phyloP scores from a whole-genome alignment of 108 stramenopile genomes.

The Cyclotella sp. region DNA sequence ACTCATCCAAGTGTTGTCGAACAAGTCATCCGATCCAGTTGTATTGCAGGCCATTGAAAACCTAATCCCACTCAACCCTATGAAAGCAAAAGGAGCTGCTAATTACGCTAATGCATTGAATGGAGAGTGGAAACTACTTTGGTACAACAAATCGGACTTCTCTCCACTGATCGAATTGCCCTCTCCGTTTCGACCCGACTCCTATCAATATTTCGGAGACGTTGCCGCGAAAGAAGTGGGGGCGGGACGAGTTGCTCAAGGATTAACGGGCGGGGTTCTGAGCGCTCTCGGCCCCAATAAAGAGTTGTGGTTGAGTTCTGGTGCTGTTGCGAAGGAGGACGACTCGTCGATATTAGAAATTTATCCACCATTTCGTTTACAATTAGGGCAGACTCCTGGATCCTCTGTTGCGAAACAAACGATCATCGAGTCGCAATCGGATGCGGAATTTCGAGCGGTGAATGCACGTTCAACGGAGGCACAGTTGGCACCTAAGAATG shows the following conservation, averaged over 20 bases:
- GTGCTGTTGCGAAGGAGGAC: constrained; percentile 44
- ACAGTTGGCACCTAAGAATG: constrained; percentile 65
- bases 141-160: constrained; percentile 71
- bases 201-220: constrained; percentile 69
- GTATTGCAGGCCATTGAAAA: constrained; percentile 37
- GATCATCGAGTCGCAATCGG: constrained; percentile 68
- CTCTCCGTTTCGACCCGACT: constrained; percentile 63
- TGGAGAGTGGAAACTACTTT: constrained; percentile 75
- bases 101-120: constrained; percentile 47
- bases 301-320: constrained; percentile 33
- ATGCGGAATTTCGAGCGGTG: constrained; percentile 76
- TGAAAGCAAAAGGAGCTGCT: constrained; percentile 14
- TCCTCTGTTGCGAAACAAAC: constrained; percentile 39
- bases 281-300: constrained; percentile 15
- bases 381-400: constrained; percentile 49
- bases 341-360: constrained; percentile 65
- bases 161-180: constrained; percentile 73
- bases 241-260: constrained; percentile 69
- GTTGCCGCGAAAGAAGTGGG: constrained; percentile 65
- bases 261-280: constrained; percentile 55
- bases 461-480: constrained; percentile 67
- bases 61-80: constrained; percentile 27
- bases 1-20: constrained; percentile 35
- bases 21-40: constrained; percentile 41
- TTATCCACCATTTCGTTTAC: constrained; percentile 78